Conservation (phyloP, 2,329 filamentous ascomycete species). For the Pseudocercospora macadamiae region DNA sequence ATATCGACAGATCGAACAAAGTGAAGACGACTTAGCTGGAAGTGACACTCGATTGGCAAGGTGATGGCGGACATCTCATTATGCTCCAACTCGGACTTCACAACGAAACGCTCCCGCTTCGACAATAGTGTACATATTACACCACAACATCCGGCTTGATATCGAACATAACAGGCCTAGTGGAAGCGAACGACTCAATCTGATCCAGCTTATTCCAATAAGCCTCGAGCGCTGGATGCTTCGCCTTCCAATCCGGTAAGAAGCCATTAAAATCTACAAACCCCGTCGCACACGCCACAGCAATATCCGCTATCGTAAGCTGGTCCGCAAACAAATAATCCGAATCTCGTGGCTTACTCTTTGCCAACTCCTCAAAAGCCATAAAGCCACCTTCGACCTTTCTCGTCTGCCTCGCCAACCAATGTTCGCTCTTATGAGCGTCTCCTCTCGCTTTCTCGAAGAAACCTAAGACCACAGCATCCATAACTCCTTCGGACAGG, state of each 20-base stretch:
- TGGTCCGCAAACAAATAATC: slow-evolving; percentile 21
- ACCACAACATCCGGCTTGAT: slow-evolving; percentile 13
- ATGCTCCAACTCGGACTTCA: no score
- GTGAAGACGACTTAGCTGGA: not conserved
- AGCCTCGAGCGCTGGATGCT: slow-evolving; percentile 20
- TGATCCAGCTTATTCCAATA: slow-evolving; percentile 23
- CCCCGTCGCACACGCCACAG: slow-evolving; percentile 25
- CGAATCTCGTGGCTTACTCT: not conserved
- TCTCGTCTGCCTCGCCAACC: slow-evolving; percentile 21
- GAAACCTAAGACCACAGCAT: slow-evolving; percentile 23
- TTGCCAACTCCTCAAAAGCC: slow-evolving; percentile 22
- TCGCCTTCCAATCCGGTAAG: slow-evolving; percentile 21
- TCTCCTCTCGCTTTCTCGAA: slow-evolving; percentile 24
- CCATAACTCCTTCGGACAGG: slow-evolving; percentile 22
- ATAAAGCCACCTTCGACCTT: slow-evolving; percentile 24
- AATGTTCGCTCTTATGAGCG: slow-evolving; percentile 16
- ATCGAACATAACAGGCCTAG: slow-evolving; percentile 26
- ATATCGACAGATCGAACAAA: not conserved
- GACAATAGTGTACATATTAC: no score
- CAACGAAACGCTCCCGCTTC: no score
- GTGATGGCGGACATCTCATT: no score
- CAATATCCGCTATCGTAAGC: slow-evolving; percentile 29
- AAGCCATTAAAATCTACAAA: slow-evolving; percentile 23
- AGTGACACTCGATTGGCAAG: not conserved
- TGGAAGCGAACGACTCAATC: slow-evolving; percentile 17